These are phyloP conservation scores for Cyberlindnera xylosilytica DNA, from an alignment of 805 yeast species.

Conservation along the genomic window DNA sequence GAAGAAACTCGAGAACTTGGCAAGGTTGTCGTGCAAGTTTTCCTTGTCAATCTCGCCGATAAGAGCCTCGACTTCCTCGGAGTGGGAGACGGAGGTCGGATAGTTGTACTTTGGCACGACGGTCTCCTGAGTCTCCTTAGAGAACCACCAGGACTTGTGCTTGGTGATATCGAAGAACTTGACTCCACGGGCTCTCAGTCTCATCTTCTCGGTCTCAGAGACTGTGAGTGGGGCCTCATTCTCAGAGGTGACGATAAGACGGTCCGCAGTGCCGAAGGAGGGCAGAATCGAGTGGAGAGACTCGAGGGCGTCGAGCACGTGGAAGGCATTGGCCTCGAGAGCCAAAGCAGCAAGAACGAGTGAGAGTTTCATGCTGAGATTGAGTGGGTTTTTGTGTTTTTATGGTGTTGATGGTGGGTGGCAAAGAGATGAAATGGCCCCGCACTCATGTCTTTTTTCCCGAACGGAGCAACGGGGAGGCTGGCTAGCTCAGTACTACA, in stretches of 20 bases:
- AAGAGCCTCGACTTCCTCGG: constrained; percentile 38
- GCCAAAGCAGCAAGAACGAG: not conserved
- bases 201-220: constrained; percentile 42
- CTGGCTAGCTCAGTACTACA: too few relatives aligned
- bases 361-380: constrained; percentile 4
- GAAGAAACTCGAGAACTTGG: constrained; percentile 62
- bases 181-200: constrained; percentile 43
- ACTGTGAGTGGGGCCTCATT: constrained; percentile 26
- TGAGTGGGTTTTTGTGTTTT: not conserved
- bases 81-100: constrained; percentile 45
- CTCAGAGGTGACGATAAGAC: constrained; percentile 19
- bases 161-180: constrained; percentile 66
- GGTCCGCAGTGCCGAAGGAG: not conserved
- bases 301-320: not conserved
- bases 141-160: constrained; percentile 25
- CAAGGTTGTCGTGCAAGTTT: constrained; percentile 50
- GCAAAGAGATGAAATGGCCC: too few relatives aligned
- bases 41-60: constrained; percentile 42
- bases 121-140: constrained; percentile 15
- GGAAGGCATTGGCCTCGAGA: constrained; percentile 1
- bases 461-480: too few relatives aligned
- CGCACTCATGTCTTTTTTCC: too few relatives aligned
- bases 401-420: too few relatives aligned
- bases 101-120: constrained; percentile 38
- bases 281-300: not conserved